phyloP scores from a whole-genome alignment of 2,329 filamentous ascomycete genomes.

The Fusarium napiforme region DNA sequence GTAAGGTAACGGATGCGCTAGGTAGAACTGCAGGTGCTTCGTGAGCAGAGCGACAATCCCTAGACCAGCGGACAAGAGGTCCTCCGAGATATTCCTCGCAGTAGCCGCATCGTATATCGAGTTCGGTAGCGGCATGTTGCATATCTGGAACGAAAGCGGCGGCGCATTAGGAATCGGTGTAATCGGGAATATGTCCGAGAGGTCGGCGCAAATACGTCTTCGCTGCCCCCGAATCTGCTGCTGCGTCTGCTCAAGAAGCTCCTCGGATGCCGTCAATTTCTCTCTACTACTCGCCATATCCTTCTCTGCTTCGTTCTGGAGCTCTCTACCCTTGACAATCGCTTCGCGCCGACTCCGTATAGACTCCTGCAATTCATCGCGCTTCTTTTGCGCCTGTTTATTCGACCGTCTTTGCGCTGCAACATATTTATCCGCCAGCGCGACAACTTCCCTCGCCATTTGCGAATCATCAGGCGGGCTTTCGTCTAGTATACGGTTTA shows the following conservation, averaged over 20 bases:
- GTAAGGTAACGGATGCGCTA: slow-evolving; percentile 83
- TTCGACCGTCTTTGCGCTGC: slow-evolving; percentile 73
- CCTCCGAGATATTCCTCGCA: slow-evolving; percentile 66
- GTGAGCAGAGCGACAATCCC: slow-evolving; percentile 83
- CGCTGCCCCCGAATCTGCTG: slow-evolving; percentile 85
- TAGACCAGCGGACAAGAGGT: slow-evolving; percentile 81
- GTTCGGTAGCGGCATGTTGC: slow-evolving; percentile 81
- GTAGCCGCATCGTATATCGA: slow-evolving; percentile 72
- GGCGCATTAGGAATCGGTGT: slow-evolving; percentile 66
- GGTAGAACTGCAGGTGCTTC: slow-evolving; percentile 82
- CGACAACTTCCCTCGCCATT: slow-evolving; percentile 61
- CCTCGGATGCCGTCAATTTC: slow-evolving; percentile 67
- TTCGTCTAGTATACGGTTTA: slow-evolving; percentile 67
- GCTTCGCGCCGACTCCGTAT: slow-evolving; percentile 73
- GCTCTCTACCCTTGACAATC: slow-evolving; percentile 71
- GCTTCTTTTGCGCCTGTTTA: slow-evolving; percentile 68
- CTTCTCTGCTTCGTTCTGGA: slow-evolving; percentile 67
- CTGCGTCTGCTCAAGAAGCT: slow-evolving; percentile 65
- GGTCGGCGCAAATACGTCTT: slow-evolving; percentile 86
- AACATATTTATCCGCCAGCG: slow-evolving; percentile 65
- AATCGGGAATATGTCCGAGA: slow-evolving; percentile 84
- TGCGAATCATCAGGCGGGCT: slow-evolving; percentile 57
- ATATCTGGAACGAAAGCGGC: slow-evolving; percentile 85
- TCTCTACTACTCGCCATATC: slow-evolving; percentile 71
- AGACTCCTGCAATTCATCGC: slow-evolving; percentile 74